These are phyloP conservation scores for Hypoxylon sp. DNA, from an alignment of 2,329 filamentous ascomycete species.

Conservation along the genomic window DNA sequence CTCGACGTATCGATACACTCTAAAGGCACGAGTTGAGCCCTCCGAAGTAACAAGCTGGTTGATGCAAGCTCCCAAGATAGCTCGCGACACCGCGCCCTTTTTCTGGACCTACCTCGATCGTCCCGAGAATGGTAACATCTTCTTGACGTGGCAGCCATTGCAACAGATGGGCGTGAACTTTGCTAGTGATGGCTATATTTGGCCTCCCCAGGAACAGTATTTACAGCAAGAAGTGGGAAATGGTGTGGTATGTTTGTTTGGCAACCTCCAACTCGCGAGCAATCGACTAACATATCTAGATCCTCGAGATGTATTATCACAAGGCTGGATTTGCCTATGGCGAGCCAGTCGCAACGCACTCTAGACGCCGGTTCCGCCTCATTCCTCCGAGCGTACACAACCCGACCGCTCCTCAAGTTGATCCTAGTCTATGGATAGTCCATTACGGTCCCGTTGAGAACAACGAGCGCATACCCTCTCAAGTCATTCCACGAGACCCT, in stretches of 20 bases:
- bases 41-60: slow-evolving; percentile 88
- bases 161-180: slow-evolving; percentile 79
- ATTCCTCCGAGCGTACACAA: slow-evolving; percentile 78
- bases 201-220: slow-evolving; percentile 84
- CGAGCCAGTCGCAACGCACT: slow-evolving; percentile 82
- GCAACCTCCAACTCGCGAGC: slow-evolving; percentile 10
- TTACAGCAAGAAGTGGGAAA: slow-evolving; percentile 80
- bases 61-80: slow-evolving; percentile 85
- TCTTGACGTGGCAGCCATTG: slow-evolving; percentile 90
- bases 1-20: slow-evolving; percentile 85
- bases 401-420: slow-evolving; percentile 77
- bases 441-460: slow-evolving; percentile 87
- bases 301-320: slow-evolving; percentile 89
- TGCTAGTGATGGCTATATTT: slow-evolving; percentile 92
- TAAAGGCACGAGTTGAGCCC: slow-evolving; percentile 77
- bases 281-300: slow-evolving; percentile 65
- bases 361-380: slow-evolving; percentile 88
- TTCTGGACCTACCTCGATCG: slow-evolving; percentile 93
- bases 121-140: slow-evolving; percentile 84
- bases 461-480: slow-evolving; percentile 78
- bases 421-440: slow-evolving; percentile 89
- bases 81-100: slow-evolving; percentile 87
- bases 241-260: slow-evolving; percentile 64
- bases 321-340: slow-evolving; percentile 83
- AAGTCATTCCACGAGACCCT: slow-evolving; percentile 74